These are phyloP conservation scores for Pythium phragmitis DNA, from an alignment of 352 stramenopile genomes.

Conservation along the genomic window DNA sequence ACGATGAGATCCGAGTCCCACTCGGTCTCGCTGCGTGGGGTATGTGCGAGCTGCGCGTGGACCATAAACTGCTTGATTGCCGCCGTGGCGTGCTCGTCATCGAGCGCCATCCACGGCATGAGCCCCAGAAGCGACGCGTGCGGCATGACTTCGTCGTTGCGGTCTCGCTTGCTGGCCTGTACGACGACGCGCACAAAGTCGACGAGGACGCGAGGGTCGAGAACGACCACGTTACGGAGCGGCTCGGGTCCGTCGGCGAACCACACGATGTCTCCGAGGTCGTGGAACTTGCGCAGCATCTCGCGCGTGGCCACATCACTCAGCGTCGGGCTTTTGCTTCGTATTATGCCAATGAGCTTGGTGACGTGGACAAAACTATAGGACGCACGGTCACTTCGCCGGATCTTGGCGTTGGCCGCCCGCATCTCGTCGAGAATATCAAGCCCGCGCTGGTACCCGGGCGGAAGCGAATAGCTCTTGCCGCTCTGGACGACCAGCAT, in stretches of 20 bases:
- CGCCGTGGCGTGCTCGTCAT: constrained; percentile 5
- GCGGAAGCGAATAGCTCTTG: not conserved
- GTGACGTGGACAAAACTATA: not conserved
- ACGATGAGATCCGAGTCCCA: constrained; percentile 19
- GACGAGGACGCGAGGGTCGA: constrained; percentile 3
- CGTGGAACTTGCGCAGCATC: constrained; percentile 8
- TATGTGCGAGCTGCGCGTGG: constrained; percentile 8
- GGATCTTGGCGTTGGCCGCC: not conserved
- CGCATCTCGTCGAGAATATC: not conserved
- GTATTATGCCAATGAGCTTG: not conserved
- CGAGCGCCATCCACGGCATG: not conserved
- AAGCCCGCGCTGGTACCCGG: not conserved
- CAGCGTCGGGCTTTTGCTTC: not conserved
- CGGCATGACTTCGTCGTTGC: not conserved
- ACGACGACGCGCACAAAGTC: constrained; percentile 6
- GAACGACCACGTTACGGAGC: not conserved
- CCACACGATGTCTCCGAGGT: constrained; percentile 9
- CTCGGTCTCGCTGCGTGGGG: constrained; percentile 3
- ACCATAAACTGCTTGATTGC: constrained; percentile 25
- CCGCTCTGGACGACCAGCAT: not conserved
- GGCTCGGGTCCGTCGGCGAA: not conserved
- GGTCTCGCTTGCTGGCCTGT: not conserved
- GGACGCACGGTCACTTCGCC: not conserved
- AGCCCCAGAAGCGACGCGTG: not conserved
- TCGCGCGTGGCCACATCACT: not conserved